phyloP scores from a whole-genome alignment of 1,284 basidiomycete genomes.

The Leccinum subrobustum region DNA sequence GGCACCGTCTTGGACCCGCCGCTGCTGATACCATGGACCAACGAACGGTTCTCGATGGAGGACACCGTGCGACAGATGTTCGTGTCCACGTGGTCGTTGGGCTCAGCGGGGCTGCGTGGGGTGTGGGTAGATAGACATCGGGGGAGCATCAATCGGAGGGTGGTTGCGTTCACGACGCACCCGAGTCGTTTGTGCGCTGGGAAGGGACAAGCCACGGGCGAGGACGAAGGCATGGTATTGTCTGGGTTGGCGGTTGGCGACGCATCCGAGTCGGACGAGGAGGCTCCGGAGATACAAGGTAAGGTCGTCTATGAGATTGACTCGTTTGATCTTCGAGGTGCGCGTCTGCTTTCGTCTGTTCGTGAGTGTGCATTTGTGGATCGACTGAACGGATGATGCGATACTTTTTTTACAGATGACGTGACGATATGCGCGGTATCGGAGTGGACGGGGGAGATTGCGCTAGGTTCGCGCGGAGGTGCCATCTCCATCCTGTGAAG shows the following conservation, averaged over 20 bases:
- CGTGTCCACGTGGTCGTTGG: conserved; percentile 45
- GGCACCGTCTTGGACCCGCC: conserved; percentile 13
- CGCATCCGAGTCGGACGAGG: not conserved
- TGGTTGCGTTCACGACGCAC: conserved; percentile 28
- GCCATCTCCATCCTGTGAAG: conserved; percentile 20
- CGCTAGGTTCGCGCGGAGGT: conserved; percentile 23
- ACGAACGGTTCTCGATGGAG: not conserved
- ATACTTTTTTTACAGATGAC: conserved; percentile 16
- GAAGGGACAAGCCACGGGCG: too few relatives aligned
- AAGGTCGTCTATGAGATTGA: conserved; percentile 39
- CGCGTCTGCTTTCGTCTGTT: conserved; percentile 3
- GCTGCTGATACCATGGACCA: not conserved
- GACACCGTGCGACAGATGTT: conserved; percentile 35
- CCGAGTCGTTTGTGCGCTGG: conserved; percentile 6
- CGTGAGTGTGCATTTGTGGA: not conserved
- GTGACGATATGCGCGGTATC: conserved; percentile 27
- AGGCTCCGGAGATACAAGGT: conserved; percentile 29
- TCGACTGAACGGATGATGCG: not conserved
- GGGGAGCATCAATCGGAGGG: conserved; percentile 32
- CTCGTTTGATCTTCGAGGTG: conserved; percentile 52
- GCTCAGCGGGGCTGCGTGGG: conserved; percentile 44
- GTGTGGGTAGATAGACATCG: conserved; percentile 51
- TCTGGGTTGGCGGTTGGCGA: not conserved
- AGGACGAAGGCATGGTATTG: not conserved
- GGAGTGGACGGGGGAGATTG: conserved; percentile 28